These are phyloP conservation scores for Sanguinoderma infundibulare DNA, from an alignment of 1,284 basidiomycete genomes.

Conservation along the genomic window DNA sequence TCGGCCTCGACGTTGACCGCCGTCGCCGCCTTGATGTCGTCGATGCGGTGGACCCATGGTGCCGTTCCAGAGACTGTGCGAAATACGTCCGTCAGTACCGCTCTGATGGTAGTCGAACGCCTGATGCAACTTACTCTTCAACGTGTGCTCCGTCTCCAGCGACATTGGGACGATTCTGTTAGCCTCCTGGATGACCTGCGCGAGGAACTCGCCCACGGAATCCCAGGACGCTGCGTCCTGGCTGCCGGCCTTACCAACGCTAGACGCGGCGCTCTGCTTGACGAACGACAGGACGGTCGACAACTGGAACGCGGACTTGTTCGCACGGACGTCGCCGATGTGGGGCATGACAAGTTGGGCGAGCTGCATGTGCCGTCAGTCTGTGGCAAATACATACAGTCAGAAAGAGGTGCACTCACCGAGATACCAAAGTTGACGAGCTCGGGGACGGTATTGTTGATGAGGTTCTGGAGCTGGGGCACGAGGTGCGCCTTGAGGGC, in stretches of 20 bases:
- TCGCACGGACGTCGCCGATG: constrained; percentile 71
- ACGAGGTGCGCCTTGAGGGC: constrained; percentile 76
- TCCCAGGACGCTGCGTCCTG: constrained; percentile 77
- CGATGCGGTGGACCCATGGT: constrained; percentile 90
- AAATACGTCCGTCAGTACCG: constrained; percentile 8
- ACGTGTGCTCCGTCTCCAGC: constrained; percentile 76
- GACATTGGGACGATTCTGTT: constrained; percentile 71
- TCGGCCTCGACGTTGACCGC: constrained; percentile 93
- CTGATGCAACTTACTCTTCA: constrained; percentile 66
- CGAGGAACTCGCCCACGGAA: constrained; percentile 71
- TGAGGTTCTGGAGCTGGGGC: constrained; percentile 73
- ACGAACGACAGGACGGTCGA: constrained; percentile 73
- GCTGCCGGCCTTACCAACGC: constrained; percentile 71
- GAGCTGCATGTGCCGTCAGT: constrained; percentile 51
- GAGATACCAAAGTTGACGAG: constrained; percentile 90
- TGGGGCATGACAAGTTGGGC: constrained; percentile 88
- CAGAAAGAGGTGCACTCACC: constrained; percentile 46
- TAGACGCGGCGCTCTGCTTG: constrained; percentile 71
- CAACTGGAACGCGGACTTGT: constrained; percentile 80
- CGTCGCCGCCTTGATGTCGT: constrained; percentile 83
- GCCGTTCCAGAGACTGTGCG: constrained; percentile 71
- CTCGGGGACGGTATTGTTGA: constrained; percentile 75
- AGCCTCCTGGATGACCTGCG: constrained; percentile 73
- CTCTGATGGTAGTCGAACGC: background rate
- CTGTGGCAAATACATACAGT: background rate